Base-by-base conservation (phyloP, 306 rosid genomes). In the Prunus salicina region DNA sequence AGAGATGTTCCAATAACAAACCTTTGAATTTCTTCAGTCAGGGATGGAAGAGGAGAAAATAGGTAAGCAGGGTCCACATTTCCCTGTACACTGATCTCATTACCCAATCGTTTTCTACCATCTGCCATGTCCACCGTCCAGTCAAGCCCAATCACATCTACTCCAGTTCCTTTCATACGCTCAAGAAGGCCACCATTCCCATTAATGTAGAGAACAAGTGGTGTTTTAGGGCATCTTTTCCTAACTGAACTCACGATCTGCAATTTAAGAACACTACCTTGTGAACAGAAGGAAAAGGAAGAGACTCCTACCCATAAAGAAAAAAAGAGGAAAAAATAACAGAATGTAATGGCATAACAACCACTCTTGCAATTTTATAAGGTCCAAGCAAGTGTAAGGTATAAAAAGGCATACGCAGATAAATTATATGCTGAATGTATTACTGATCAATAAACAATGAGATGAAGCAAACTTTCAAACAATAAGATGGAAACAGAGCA, bases 61-160 rank as follows among this genome's bases (percentile, higher is more conserved):
- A 95, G 79, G 88, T 46, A 86, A 66, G 98, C 97, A 56, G 98
- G 97, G 64, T 95, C 98, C n/a, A 95, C 97, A 72, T 95, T 95
- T 79, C 98, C 97, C 80, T 95, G 98, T 58, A 95, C 90, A 32
- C 97, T 85, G 72, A 90, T 85, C 65, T 76, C 93, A 72, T 86
- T 80, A 57, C 97, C 98, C 78, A 92, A 77, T 84, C 97, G 87
- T 74, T 79, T 87, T 82, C 96, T 92, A 79, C 97, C 97, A 65
- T 95, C 98, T 56, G 89, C 96, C 93, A 95, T 95, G 88, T 95
- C 98, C 47, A 95, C 93, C 0, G 97, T 95, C 98, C 98, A 92
- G 82, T 95, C 98, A 63, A 95, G 86, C 67, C 98, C 98, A 75
- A 95, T 89, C 68, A 95, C 97, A 74, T 95, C 97, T 38, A 90